Base-by-base conservation (phyloP, 768 basidiomycete species). In the Hypholoma sublateritium region DNA sequence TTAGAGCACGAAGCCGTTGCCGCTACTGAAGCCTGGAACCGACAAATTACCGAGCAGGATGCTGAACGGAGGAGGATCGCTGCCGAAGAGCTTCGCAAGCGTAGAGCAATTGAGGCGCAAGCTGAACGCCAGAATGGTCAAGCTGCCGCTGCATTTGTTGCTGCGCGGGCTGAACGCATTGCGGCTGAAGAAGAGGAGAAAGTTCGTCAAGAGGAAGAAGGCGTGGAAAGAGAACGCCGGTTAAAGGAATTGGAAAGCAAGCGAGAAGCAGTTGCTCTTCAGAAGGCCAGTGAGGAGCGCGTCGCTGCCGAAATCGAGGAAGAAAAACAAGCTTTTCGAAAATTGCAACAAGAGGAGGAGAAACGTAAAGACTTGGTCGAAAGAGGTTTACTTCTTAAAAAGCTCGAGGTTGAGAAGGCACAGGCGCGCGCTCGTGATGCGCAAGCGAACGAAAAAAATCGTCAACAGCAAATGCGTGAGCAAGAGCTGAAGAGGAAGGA, bases 401-500 rank as follows among this genome's bases (percentile, higher is more conserved):
- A 34, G 17, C 41, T 36, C 12, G 19, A 12, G n/a, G 5, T 13
- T n/a, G 42, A 25, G 55, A 61, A 50, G 55, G 47, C 21, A 7
- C 42, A 34, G n/a, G 24, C 16, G 14, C 35, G 14, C 28, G 2
- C 28, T 32, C 28, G 28, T 12, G n/a, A 37, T 34, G 36, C 13
- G 39, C 32, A 48, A 39, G 24, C 49, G 22, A 16, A 12, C 21
- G 53, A 32, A 43, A 13, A 19, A n/a, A 9, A 70, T 19, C 32
- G 19, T n/a, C 42, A 75, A 55, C 67, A 67, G 41, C 66, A 67
- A 50, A 65, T 73, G 48, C 54, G 67, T 60, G 67, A 67, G 34
- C 70, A 73, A 46, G 67, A 67, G 34, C 65, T 63, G 34, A 69
- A 64, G 50, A 62, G 72, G 34, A 65, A 69, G 55, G 63, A 69